Base-by-base conservation (phyloP, 2,329 filamentous ascomycete species). In the Bipolaris cookei region DNA sequence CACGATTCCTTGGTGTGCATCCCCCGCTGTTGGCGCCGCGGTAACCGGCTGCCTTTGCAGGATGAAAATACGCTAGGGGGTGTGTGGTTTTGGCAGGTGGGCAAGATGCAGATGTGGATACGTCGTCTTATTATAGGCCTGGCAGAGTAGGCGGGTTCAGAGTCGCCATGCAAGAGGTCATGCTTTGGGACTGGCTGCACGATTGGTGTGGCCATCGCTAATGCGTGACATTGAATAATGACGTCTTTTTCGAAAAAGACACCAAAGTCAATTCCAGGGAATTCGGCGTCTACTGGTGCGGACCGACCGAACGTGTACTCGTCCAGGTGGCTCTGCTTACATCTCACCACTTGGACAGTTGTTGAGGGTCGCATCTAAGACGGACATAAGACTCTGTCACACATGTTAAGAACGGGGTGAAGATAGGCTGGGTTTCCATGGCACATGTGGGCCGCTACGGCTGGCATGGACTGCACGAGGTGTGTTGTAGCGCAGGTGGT, bases 1-100 rank as follows among this genome's bases (percentile, higher is more conserved):
- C 50, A 54, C 35, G 21, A 49, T 41, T 28, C 18, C 51, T 48
- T 54, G 38, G 44, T 52, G 49, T 39, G 51, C 54, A 49, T 57
- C 51, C 47, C 55, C 44, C 55, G 50, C 49, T 47, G 23, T 21
- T 48, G 38, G 43, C 42, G 54, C 48, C 46, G 28, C 28, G 43
- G 42, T 25, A 16, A 28, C 47, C 28, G 44, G 44, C n/a, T 30
- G 35, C n/a, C 8, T 41, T 23, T 43, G 25, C 18, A 54, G 32
- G 41, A 43, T 54, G 32, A 32, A 51, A 49, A 34, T 23, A 41
- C 13, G 6, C 32, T 38, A 23, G 43, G 39, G 47, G 6, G 16
- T 44, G 23, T 18, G 25, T 28, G 8, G 1, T 45, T 48, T 35
- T 44, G 32, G 50, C 35, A 51, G n/a, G 49, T 43, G 42, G 42